A percentile compares a stretch with the other conserved stretches of the same genome.
Evolutionary conservation across 2,329 filamentous ascomycete genomes (phyloP).

Genomic region (Albifimbria verrucaria): DNA sequence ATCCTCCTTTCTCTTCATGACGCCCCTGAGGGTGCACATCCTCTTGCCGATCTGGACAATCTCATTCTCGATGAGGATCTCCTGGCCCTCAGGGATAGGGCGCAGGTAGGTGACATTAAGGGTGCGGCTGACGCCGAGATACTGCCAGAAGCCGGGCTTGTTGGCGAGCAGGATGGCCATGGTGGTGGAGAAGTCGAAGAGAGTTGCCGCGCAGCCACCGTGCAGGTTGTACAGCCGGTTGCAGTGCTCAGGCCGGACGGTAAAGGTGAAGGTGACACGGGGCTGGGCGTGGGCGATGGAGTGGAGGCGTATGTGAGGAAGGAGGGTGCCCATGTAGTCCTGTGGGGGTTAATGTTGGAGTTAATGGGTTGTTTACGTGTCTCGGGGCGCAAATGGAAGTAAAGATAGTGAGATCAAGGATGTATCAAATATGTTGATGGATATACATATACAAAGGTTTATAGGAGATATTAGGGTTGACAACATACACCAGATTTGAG

Average conservation of each 20-base stretch:
- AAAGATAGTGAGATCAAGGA: too few relatives aligned
- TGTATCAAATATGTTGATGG: too few relatives aligned
- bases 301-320: slow-evolving; percentile 38
- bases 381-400: too few relatives aligned
- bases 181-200: slow-evolving; percentile 66
- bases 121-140: slow-evolving; percentile 62
- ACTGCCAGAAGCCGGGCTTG: slow-evolving; percentile 57
- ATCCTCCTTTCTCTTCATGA: slow-evolving; percentile 51
- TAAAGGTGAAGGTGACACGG: slow-evolving; percentile 43
- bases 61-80: slow-evolving; percentile 53
- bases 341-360: slow-evolving; percentile 16
- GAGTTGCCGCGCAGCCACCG: slow-evolving; percentile 60
- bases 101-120: slow-evolving; percentile 66
- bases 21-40: slow-evolving; percentile 50
- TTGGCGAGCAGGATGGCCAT: slow-evolving; percentile 54
- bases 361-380: too few relatives aligned
- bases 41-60: slow-evolving; percentile 55
- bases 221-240: slow-evolving; percentile 56
- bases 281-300: slow-evolving; percentile 33
- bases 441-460: not conserved
- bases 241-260: slow-evolving; percentile 46
- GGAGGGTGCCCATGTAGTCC: slow-evolving; percentile 43
- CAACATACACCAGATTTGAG: slow-evolving; percentile 27
- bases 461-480: not conserved
- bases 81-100: slow-evolving; percentile 51